Base-by-base conservation (phyloP, 768 basidiomycete genomes). In the Lanmaoa rubissima region DNA sequence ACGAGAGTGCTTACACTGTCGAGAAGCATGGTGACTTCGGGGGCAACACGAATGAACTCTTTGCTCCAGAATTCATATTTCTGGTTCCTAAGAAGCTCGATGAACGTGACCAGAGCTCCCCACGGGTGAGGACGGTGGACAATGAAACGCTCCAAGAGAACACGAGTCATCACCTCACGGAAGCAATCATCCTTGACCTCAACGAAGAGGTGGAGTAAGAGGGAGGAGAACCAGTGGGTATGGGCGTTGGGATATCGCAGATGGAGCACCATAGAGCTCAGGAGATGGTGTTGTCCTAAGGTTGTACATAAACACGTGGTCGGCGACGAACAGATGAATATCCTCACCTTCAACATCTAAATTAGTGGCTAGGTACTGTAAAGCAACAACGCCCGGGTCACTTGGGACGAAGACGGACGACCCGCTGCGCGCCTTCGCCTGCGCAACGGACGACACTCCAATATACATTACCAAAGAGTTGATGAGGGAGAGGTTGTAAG, bases 181-280 rank as follows among this genome's bases (percentile, higher is more conserved):
- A 90, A 87, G 43, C 81, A 82, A 54, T 90, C 89, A 58, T 85
- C 84, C 66, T 85, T 83, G 59, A 90, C 81, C 67, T 94, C 90
- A 48, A 78, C 66, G 77, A 98, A 98, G 43, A 96, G 82, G 70
- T 94, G 84, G 51, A 98, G 82, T 52, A 98, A 77, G 61, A 98
- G 81, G 44, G 87, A 90, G 70, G 89, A 92, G 81, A 96, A 98
- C 94, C 95, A 99, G 73, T 93, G 90, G 48, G 96, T 99, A 79
- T 99, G 97, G 11, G 95, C 92, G 67, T 95, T 97, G 34, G 97
- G 96, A 80, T 96, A 98, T 66, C 97, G 92, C 61, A 99, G 78
- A 70, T 98, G 96, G 64, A 94, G 83, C 43, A 93, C 90, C 72
- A 96, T 87, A n/a, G 95, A 86, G 64, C 87, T 92, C 63, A 98